Evolutionary conservation across 371 early-diverging fungal genomes (phyloP).

Genomic region (Apophysomyces trapeziformis): DNA sequence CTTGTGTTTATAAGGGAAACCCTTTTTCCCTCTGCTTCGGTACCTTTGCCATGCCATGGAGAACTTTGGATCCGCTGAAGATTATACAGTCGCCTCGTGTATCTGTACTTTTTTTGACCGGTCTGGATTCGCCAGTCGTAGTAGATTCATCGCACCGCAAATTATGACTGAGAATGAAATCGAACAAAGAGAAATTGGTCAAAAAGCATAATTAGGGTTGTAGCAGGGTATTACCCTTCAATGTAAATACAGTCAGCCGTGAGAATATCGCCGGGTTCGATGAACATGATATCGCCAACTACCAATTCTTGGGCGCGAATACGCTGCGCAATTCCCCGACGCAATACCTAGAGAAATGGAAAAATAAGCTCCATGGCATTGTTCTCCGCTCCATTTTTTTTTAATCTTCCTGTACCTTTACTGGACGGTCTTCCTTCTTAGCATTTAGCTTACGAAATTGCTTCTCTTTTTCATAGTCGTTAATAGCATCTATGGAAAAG

Average conservation of each 20-base stretch:
- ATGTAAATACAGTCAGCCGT: conserved; percentile 83
- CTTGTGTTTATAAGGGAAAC: not conserved
- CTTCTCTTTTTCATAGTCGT: conserved; percentile 80
- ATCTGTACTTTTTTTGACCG: conserved; percentile 50
- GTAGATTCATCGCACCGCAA: conserved; percentile 83
- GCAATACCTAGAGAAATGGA: conserved; percentile 33
- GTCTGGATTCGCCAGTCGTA: conserved; percentile 85
- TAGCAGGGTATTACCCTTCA: conserved; percentile 66
- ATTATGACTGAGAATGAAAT: conserved; percentile 73
- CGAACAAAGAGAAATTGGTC: not conserved
- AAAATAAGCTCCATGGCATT: not conserved
- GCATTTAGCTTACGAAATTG: conserved; percentile 80
- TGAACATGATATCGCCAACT: conserved; percentile 85
- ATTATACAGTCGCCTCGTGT: conserved; percentile 46
- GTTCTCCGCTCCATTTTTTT: conserved; percentile 8
- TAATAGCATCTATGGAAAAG: conserved; percentile 61
- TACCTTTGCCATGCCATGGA: conserved; percentile 67
- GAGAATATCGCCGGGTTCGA: conserved; percentile 91
- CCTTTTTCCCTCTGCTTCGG: not conserved
- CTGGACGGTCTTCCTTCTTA: conserved; percentile 73
- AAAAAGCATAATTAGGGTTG: not conserved
- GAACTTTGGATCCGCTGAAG: conserved; percentile 75
- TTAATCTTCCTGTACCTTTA: conserved; percentile 49
- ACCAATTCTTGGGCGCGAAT: conserved; percentile 77
- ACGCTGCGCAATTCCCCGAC: conserved; percentile 73